Percentiles rank a stretch among this genome's conserved stretches.
Evolutionary conservation across 768 basidiomycete genomes (phyloP).

Genomic region (Gelatoporia subvermispora): DNA sequence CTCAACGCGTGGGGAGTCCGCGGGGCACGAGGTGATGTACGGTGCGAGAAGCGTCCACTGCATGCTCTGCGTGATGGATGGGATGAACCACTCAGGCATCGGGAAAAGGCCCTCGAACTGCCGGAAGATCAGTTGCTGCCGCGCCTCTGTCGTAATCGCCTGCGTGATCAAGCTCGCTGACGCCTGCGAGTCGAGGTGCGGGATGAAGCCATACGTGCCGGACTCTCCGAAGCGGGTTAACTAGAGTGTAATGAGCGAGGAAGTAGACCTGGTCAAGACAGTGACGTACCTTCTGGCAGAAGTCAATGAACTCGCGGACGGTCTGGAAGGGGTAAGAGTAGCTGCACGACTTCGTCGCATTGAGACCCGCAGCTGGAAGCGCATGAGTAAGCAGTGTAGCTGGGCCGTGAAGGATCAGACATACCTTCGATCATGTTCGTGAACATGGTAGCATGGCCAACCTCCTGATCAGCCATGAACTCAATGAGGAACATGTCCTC

Average conservation of each 20-base stretch:
- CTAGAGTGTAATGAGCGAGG: slow-evolving; percentile 9
- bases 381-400: not conserved
- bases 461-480: slow-evolving; percentile 62
- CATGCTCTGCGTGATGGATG: slow-evolving; percentile 58
- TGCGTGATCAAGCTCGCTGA: slow-evolving; percentile 49
- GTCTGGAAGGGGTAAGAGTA: slow-evolving; percentile 53
- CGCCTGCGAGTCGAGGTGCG: slow-evolving; percentile 54
- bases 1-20: slow-evolving; percentile 43
- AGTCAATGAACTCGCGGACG: slow-evolving; percentile 56
- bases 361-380: slow-evolving; percentile 22
- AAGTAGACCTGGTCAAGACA: not conserved
- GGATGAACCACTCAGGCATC: slow-evolving; percentile 52
- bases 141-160: slow-evolving; percentile 54
- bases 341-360: slow-evolving; percentile 46
- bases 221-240: slow-evolving; percentile 53
- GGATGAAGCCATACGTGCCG: slow-evolving; percentile 61
- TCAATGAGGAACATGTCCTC: slow-evolving; percentile 52
- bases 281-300: slow-evolving; percentile 43
- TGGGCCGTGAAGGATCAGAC: slow-evolving; percentile 6
- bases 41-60: slow-evolving; percentile 57
- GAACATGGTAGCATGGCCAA: slow-evolving; percentile 54
- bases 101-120: slow-evolving; percentile 60
- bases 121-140: slow-evolving; percentile 64
- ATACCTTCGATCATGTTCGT: slow-evolving; percentile 44
- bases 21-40: slow-evolving; percentile 48